Evolutionary conservation across 495 filamentous ascomycete genomes (phyloP).

Genomic region (Monascus purpureus): DNA sequence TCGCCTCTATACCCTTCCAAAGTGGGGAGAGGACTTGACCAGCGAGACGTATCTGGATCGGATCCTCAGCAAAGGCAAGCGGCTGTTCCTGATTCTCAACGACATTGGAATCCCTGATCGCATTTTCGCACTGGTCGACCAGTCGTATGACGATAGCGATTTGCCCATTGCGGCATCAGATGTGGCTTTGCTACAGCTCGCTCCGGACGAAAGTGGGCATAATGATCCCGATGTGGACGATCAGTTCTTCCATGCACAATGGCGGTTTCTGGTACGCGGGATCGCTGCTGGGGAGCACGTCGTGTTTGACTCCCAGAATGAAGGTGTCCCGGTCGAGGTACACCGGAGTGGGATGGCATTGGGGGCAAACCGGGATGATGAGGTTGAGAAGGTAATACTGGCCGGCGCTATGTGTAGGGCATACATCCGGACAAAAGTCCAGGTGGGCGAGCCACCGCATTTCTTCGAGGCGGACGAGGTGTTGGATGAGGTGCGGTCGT

Average conservation of each 20-base stretch:
- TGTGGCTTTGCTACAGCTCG: conserved; percentile 52
- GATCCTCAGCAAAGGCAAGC: conserved; percentile 67
- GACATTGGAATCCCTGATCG: conserved; percentile 69
- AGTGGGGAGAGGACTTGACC: conserved; percentile 80
- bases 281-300: conserved; percentile 57
- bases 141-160: conserved; percentile 80
- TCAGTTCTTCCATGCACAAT: conserved; percentile 72
- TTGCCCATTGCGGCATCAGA: conserved; percentile 64
- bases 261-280: conserved; percentile 60
- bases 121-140: conserved; percentile 76
- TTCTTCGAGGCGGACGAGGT: conserved; percentile 53
- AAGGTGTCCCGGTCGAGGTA: conserved; percentile 66
- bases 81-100: conserved; percentile 69
- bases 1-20: conserved; percentile 52
- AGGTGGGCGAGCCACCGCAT: conserved; percentile 43
- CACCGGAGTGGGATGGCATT: conserved; percentile 38
- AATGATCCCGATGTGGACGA: conserved; percentile 47
- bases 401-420: conserved; percentile 27
- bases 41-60: conserved; percentile 87
- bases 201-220: conserved; percentile 31
- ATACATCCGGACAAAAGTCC: conserved; percentile 59
- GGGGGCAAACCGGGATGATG: conserved; percentile 32
- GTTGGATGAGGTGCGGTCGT: conserved; percentile 47
- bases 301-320: conserved; percentile 54
- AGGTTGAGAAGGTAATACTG: conserved; percentile 54